Base-by-base conservation (phyloP, 768 basidiomycete species). In the Gloeophyllum trabeum region DNA sequence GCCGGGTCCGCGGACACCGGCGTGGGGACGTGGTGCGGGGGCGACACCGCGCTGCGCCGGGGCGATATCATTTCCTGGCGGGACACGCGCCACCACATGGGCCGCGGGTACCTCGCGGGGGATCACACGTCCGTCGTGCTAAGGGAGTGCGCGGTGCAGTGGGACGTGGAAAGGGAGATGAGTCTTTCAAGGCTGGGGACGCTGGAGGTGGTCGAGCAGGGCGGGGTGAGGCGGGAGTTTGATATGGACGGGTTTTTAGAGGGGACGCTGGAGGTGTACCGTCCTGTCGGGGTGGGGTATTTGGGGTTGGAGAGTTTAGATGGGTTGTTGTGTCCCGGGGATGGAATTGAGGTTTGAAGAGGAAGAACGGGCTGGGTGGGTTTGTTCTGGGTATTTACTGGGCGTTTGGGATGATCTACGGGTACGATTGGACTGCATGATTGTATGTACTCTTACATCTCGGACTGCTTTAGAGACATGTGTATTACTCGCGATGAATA, bases 61-160 rank as follows among this genome's bases (percentile, higher is more conserved):
- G 75, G 76, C 5, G 75, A 79, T 43, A 69, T 79, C 38, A 65
- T 71, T 24, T 69, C 76, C 47, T 76, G 74, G 73, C 53, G 66
- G 23, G 55, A 44, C n/a, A n/a, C n/a, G n/a, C 43, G 74, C 63
- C 38, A 57, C 49, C 45, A 62, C 74, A 21, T 51, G 46, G 4
- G 47, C 53, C 40, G 53, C 42, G 23, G 51, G 44, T 24, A 54
- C 47, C 42, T 48, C 44, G 28, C 53, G 52, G 7, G 55, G 4
- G 75, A 76, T 42, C 74, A 76, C 50, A 77, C 75, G 2, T 70
- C 73, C 24, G 57, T 76, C 40, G 62, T 77, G 36, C 60, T 69
- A 24, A 43, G 51, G 34, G 71, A 73, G 34, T 46, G 57, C 4
- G 47, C 45, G 25, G 54, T 61, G 14, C 10, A 32, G 28, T 10